Base-by-base conservation (phyloP, 1,284 basidiomycete genomes). In the Cutaneotrichosporon sp. region DNA sequence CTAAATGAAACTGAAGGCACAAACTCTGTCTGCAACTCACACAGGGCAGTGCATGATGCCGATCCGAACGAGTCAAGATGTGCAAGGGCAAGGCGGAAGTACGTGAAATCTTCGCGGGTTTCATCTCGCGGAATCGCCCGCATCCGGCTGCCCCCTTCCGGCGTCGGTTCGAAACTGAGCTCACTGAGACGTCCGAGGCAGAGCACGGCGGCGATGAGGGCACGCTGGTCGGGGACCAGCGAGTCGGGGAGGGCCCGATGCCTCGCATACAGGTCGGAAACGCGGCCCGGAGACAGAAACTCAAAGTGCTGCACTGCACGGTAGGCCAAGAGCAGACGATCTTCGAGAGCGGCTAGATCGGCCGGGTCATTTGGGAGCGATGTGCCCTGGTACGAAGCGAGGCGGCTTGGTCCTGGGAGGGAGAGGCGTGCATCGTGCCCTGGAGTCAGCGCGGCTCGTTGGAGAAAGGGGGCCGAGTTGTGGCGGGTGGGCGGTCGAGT, bases 81-180 rank as follows among this genome's bases (percentile, higher is more conserved):
- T 6, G 56, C 47, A 8, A 58, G 59, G 4, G 64, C 62, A 33
- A 61, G 51, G 22, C 49, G 44, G 39, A 59, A 67, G 46, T 67
- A 67, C 10, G 62, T 63, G 11, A 65, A 46, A 33, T 67, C 65
- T 46, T 67, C 65, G 16, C 60, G 35, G 5, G 38, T 5, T 39
- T 55, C 57, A 2, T 34, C 34, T 1, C 34, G 22, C 1, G 53
- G 29, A 3, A 52, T 38, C 5, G 57, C 6, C 5, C 47, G 53
- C 44, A 55, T 55, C 31, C 24, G 24, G 37, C 17, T 35, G 17
- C n/a, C 31, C 3, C 50, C 50, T 2, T 46, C 35, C 5, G 43
- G 32, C 0, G 29, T n/a, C 6, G 38, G 19, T 20, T 49, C 46
- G 37, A 59, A 55, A 10, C 32, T 33, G n/a, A 59, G 47, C 45